phyloP scores from a whole-genome alignment of 148 eudicot species.

The Heliamphora exappendiculata region DNA sequence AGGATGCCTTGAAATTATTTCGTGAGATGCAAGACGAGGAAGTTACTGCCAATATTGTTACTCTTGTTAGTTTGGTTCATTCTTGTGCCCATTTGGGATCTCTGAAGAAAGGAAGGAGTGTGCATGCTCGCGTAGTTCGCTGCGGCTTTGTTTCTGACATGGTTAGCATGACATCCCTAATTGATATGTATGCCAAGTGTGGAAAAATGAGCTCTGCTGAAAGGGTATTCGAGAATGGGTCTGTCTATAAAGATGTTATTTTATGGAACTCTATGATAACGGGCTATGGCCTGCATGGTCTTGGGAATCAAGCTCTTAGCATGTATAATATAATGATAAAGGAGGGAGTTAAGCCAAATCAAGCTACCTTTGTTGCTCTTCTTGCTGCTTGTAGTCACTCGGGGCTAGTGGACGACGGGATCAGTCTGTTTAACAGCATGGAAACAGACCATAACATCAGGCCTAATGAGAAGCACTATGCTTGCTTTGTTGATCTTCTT shows the following conservation, averaged over 20 bases:
- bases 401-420: slow-evolving; percentile 59
- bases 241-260: slow-evolving; percentile 7
- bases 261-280: slow-evolving; percentile 62
- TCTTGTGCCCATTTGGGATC: slow-evolving; percentile 8
- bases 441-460: too few species aligned
- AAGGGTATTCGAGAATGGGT: background rate
- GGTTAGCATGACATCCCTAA: slow-evolving; percentile 7
- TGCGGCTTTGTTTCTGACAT: background rate
- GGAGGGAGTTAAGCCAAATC: slow-evolving; percentile 38
- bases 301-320: slow-evolving; percentile 37
- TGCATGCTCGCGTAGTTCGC: slow-evolving; percentile 2
- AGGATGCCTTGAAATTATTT: slow-evolving; percentile 8
- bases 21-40: slow-evolving; percentile 2
- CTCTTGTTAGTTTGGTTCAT: slow-evolving; percentile 5
- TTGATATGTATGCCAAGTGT: slow-evolving; percentile 8
- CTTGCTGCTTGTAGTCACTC: slow-evolving; percentile 48
- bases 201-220: background rate
- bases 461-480: slow-evolving; percentile 53
- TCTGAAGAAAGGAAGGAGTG: slow-evolving; percentile 1
- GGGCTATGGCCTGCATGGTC: slow-evolving; percentile 54
- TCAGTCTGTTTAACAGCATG: too few species aligned
- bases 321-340: slow-evolving; percentile 35
- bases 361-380: slow-evolving; percentile 40
- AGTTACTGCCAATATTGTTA: background rate
- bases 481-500: slow-evolving; percentile 56